phyloP scores from a whole-genome alignment of 202 grass and related monocot genomes.

The Bolboschoenoplectus hybrid region DNA sequence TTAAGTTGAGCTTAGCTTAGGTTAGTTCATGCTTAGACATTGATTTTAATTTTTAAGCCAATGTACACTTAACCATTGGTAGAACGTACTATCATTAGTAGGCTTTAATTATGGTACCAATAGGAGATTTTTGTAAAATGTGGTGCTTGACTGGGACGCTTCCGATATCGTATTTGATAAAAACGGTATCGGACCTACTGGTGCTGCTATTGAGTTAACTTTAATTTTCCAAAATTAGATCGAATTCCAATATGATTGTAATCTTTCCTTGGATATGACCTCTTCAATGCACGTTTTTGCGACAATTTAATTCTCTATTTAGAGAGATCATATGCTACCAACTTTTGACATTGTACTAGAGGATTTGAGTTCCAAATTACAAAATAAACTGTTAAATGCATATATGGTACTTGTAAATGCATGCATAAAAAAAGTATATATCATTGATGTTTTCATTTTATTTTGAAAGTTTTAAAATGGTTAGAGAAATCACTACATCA shows the following conservation, averaged over 20 bases:
- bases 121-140: neutral
- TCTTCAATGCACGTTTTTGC: neutral
- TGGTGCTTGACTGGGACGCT: neutral
- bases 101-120: neutral
- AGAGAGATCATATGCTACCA: neutral
- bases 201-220: neutral
- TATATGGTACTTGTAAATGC: neutral
- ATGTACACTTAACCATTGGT: neutral
- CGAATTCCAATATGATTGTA: neutral
- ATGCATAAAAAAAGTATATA: neutral
- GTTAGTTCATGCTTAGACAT: neutral
- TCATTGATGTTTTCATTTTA: neutral
- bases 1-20: neutral
- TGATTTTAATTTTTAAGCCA: neutral
- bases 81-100: neutral
- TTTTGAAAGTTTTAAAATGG: neutral
- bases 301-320: neutral
- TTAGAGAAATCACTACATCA: neutral
- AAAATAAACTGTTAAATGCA: neutral
- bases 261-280: neutral
- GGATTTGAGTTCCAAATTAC: neutral
- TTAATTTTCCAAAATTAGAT: neutral
- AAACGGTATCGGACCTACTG: neutral
- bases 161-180: neutral
- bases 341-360: neutral